These are phyloP conservation scores for Bruguiera gymnorhiza DNA, from an alignment of 345 rosid species.

Conservation along the genomic window DNA sequence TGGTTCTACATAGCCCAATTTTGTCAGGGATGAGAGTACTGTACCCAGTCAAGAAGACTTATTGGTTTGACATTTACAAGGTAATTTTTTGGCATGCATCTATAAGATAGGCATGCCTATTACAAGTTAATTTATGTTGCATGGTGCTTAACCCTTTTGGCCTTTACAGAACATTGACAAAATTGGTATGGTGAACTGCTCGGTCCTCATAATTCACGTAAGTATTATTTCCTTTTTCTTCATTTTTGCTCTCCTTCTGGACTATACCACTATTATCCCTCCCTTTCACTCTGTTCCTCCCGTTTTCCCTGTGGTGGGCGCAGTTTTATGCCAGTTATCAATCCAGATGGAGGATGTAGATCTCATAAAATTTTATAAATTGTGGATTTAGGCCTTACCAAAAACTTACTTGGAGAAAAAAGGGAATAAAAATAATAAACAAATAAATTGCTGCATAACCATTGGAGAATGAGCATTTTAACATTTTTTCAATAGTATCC, in stretches of 20 bases:
- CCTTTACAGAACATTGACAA: constrained; percentile 82
- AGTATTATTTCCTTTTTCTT: constrained; percentile 30
- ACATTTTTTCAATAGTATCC: neutral
- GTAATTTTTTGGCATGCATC: constrained; percentile 27
- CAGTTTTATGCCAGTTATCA: neutral
- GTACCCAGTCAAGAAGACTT: constrained; percentile 86
- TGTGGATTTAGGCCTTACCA: neutral
- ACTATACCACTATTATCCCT: neutral
- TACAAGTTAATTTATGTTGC: neutral
- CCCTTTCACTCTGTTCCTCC: neutral
- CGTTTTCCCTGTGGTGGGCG: neutral
- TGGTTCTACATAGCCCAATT: constrained; percentile 84
- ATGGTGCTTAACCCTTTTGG: neutral
- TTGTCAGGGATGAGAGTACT: constrained; percentile 90
- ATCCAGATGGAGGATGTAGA: neutral
- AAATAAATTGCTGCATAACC: neutral
- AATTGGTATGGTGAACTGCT: constrained; percentile 69
- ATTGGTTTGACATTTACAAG: constrained; percentile 97
- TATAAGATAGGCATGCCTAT: constrained; percentile 11
- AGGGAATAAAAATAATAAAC: too few relatives aligned
- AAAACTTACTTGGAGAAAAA: neutral
- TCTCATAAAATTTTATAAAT: neutral
- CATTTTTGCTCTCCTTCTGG: neutral
- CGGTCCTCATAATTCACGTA: constrained; percentile 83
- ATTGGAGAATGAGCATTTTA: neutral